Evolutionary conservation across 108 stramenopile genomes (phyloP).

Genomic region (Nannochloropsis gaditana): DNA sequence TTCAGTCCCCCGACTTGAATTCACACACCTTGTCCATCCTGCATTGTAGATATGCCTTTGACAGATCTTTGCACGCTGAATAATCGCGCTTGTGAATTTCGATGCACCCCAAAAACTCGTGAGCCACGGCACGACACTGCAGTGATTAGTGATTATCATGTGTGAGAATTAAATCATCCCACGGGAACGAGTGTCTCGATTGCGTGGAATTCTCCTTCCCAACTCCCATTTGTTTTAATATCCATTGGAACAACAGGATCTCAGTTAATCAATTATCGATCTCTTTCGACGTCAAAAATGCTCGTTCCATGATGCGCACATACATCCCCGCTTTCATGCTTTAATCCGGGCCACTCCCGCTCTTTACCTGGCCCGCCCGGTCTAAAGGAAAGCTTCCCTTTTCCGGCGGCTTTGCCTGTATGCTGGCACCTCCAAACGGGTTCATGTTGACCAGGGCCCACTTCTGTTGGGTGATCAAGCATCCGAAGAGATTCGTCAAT

Average conservation of each 20-base stretch:
- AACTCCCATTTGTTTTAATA: too few relatives aligned
- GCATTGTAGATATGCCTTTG: slow-evolving; percentile 20
- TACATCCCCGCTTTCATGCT: background rate
- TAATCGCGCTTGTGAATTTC: slow-evolving; percentile 4
- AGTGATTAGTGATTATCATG: background rate
- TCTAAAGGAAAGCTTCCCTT: slow-evolving; percentile 9
- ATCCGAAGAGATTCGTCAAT: too few relatives aligned
- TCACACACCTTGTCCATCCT: background rate
- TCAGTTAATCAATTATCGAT: too few relatives aligned
- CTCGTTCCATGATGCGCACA: too few relatives aligned
- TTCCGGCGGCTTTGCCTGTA: slow-evolving; percentile 2
- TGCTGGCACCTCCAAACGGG: background rate
- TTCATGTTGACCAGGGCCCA: background rate
- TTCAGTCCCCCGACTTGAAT: background rate
- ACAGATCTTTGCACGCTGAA: background rate
- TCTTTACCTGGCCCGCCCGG: background rate
- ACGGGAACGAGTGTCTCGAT: too few relatives aligned
- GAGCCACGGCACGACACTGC: background rate
- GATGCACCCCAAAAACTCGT: slow-evolving; percentile 6
- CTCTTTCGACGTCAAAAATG: too few relatives aligned
- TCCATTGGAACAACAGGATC: too few relatives aligned
- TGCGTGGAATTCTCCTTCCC: too few relatives aligned
- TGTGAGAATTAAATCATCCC: too few relatives aligned
- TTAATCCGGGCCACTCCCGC: background rate
- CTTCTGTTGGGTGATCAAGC: too few relatives aligned